Base-by-base conservation (phyloP, 768 basidiomycete genomes). In the Agaricus blazei region DNA sequence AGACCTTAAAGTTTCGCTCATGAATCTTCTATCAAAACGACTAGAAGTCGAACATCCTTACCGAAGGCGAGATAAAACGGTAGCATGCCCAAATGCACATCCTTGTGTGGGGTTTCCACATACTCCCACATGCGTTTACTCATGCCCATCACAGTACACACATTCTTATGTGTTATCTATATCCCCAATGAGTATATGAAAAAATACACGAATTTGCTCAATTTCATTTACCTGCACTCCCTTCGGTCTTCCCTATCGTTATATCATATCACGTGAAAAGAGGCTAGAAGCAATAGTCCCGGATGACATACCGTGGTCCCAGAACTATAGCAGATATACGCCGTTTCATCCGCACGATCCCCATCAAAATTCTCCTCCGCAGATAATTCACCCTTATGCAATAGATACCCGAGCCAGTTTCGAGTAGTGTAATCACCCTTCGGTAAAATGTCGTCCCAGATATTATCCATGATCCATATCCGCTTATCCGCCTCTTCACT, bases 131-230 rank as follows among this genome's bases (percentile, higher is more conserved):
- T 65, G 0, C 65, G 59, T 27, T 59, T 61, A 27, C 75, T 48
- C 28, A 81, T 80, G 40, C 71, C 68, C 9, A 80, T 64, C 43
- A 79, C 64, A 3, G 74, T 70, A 0, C 72, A 75, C 31, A 85
- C 58, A 58, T 87, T 87, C 52, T 73, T 64, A 58, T 78, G 79
- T 0, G 78, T 80, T 0, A 77, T 79, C 71, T 74, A 52, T 27
- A 52, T 19, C 28, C 12, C 12, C 23, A 37, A 14, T 49, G 7
- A 49, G 46, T 31, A 4, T 34, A 49, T 15, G 6, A 15, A 43
- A 19, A 37, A 26, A 54, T 29, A 29, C 36, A 23, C 15, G 15
- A 19, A 34, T 23, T 23, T 15, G 31, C 3, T n/a, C 23, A 36
- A 23, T 49, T 4, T 34, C n/a, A 23, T 11, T 50, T 40, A 62